Evolutionary conservation across 495 filamentous ascomycete species (phyloP).

Genomic region (Penicillium cosmopolitanum): DNA sequence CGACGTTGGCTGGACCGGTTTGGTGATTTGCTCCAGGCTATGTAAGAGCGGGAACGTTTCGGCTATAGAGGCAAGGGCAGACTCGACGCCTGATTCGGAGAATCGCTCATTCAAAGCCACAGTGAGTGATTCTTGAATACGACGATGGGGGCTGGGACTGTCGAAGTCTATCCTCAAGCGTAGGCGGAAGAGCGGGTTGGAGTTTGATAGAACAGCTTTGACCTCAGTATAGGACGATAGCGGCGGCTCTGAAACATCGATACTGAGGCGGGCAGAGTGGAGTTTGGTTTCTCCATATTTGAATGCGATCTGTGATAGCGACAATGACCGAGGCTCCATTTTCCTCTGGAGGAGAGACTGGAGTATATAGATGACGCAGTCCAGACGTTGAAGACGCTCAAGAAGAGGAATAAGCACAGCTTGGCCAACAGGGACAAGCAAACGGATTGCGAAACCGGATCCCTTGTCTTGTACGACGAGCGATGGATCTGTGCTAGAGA

Average conservation of each 20-base stretch:
- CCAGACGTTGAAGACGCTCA: constrained; percentile 46
- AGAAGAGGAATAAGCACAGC: constrained; percentile 39
- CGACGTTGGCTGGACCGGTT: constrained; percentile 26
- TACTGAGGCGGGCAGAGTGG: constrained; percentile 36
- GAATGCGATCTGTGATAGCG: constrained; percentile 42
- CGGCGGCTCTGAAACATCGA: constrained; percentile 28
- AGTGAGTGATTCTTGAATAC: constrained; percentile 67
- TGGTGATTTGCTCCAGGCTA: constrained; percentile 56
- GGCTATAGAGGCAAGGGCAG: constrained; percentile 55
- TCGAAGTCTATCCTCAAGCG: constrained; percentile 54
- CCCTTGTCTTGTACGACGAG: constrained; percentile 40
- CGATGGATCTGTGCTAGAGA: constrained; percentile 35
- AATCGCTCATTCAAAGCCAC: constrained; percentile 59
- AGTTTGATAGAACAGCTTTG: constrained; percentile 24
- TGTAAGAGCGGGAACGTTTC: constrained; percentile 70
- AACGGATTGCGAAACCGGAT: constrained; percentile 44
- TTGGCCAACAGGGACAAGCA: constrained; percentile 42
- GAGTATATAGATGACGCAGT: constrained; percentile 45
- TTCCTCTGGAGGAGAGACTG: constrained; percentile 41
- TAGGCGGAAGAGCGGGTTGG: constrained; percentile 35
- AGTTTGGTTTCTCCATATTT: constrained; percentile 37
- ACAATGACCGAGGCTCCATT: constrained; percentile 37
- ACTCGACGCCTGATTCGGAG: constrained; percentile 53
- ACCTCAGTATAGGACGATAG: constrained; percentile 27
- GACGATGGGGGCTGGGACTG: constrained; percentile 72